Base-by-base conservation (phyloP, 2,329 filamentous ascomycete species). In the Fonsecaea monophora region DNA sequence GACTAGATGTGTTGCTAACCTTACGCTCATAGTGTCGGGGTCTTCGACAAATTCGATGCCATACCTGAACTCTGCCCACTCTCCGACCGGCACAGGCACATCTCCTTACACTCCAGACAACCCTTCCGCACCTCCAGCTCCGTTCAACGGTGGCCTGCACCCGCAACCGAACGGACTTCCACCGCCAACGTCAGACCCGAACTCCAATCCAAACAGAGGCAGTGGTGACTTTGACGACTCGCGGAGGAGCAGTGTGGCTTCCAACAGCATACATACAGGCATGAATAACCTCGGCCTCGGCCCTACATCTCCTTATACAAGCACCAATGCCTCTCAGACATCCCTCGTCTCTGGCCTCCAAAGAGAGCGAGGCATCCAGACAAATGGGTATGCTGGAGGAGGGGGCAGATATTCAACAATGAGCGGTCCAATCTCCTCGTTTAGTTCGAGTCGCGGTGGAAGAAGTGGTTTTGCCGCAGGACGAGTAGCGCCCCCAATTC, bases 141-240 rank as follows among this genome's bases (percentile, higher is more conserved):
- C 78, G 1, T 80, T 79, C 2, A 77, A 75, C 54, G 80, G 79
- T 64, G 71, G 74, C 38, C 74, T 76, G 3, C 75, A 74, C 70
- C 81, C 76, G 70, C 79, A 74, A 37, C 79, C 73, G 69, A 79
- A 79, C 71, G 77, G 81, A 48, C 77, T 88, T 9, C 86, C 87
- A 1, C 85, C 86, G 0, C 85, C 87, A 71, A 85, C 85, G 68
- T 81, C 84, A 54, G 85, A 88, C 57, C 80, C 81, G 6, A 75
- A 78, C 34, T 78, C 81, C 5, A 75, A 78, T 37, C 79, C 82
- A 0, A 81, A 85, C 25, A 77, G 79, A 37, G 75, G 74, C 30
- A 82, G 78, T 72, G 76, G 76, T 42, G 80, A 82, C n/a, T 76
- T 77, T 15, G 69, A 79, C 18, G 81, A 83, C 64, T 83, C 82